Evolutionary conservation across 768 basidiomycete genomes (phyloP).

Genomic region (Tricholoma terreum): DNA sequence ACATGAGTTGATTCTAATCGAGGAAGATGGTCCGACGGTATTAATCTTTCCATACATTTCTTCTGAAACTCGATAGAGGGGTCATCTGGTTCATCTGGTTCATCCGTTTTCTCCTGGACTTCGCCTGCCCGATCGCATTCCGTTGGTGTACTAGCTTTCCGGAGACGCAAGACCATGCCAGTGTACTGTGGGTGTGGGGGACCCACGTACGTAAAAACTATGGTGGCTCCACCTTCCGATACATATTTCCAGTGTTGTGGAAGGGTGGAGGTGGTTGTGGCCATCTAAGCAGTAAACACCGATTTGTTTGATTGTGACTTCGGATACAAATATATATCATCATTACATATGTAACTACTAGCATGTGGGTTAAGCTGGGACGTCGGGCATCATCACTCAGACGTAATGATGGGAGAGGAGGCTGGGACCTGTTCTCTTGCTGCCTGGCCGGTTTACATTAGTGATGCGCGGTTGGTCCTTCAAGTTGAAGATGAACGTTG

Average conservation of each 20-base stretch:
- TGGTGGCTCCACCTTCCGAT: constrained; percentile 89
- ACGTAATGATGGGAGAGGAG: too few relatives aligned
- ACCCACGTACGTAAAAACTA: constrained; percentile 83
- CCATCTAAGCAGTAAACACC: too few relatives aligned
- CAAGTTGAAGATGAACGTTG: too few relatives aligned
- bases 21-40: constrained; percentile 62
- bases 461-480: too few relatives aligned
- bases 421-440: too few relatives aligned
- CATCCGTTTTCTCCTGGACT: constrained; percentile 10
- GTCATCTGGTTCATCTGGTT: constrained; percentile 40
- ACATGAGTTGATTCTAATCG: constrained; percentile 48
- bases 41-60: constrained; percentile 58
- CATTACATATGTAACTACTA: too few relatives aligned
- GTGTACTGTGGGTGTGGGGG: constrained; percentile 46
- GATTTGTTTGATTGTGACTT: too few relatives aligned
- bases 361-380: too few relatives aligned
- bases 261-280: constrained; percentile 19
- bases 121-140: background rate
- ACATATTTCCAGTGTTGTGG: constrained; percentile 75
- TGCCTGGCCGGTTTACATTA: too few relatives aligned
- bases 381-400: too few relatives aligned
- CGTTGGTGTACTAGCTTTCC: constrained; percentile 45
- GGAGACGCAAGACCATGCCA: constrained; percentile 72
- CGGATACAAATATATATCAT: too few relatives aligned
- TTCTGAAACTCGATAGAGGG: constrained; percentile 54